These are phyloP conservation scores for Trametes punicea DNA, from an alignment of 768 basidiomycete species.

Conservation along the genomic window DNA sequence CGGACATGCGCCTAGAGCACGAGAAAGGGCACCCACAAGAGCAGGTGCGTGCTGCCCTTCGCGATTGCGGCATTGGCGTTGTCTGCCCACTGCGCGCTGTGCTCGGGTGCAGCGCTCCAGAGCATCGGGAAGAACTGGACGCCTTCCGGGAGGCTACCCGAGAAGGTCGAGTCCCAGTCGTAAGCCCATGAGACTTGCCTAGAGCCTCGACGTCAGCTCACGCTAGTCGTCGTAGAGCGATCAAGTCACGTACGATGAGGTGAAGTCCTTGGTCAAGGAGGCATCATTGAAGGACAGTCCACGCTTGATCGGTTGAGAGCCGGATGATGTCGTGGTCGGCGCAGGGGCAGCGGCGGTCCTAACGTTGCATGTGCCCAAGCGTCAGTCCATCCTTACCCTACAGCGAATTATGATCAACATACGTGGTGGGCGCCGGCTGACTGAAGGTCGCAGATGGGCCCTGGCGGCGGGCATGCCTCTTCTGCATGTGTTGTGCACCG, in stretches of 20 bases:
- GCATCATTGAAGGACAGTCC: conserved; percentile 31
- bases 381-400: conserved; percentile 1
- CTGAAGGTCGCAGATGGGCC: conserved; percentile 24
- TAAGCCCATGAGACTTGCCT: conserved; percentile 29
- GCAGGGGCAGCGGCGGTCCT: conserved; percentile 6
- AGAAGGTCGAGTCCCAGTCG: conserved; percentile 26
- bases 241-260: conserved; percentile 17
- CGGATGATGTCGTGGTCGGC: conserved; percentile 3
- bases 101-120: conserved; percentile 20
- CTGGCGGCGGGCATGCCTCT: conserved; percentile 16
- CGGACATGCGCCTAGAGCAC: neutral
- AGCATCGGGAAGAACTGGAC: conserved; percentile 29
- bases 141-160: conserved; percentile 19
- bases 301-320: conserved; percentile 22
- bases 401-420: neutral
- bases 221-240: neutral
- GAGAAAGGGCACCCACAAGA: conserved; percentile 23
- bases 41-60: conserved; percentile 27
- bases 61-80: conserved; percentile 30
- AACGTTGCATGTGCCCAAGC: neutral
- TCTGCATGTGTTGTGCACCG: conserved; percentile 20
- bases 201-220: neutral
- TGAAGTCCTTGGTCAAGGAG: conserved; percentile 22
- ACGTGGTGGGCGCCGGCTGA: conserved; percentile 14
- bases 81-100: conserved; percentile 25